Percentiles rank a stretch among this genome's conserved stretches.
Conservation (phyloP, 176 grass and related monocot species). For the Phyllostachys edulis region DNA sequence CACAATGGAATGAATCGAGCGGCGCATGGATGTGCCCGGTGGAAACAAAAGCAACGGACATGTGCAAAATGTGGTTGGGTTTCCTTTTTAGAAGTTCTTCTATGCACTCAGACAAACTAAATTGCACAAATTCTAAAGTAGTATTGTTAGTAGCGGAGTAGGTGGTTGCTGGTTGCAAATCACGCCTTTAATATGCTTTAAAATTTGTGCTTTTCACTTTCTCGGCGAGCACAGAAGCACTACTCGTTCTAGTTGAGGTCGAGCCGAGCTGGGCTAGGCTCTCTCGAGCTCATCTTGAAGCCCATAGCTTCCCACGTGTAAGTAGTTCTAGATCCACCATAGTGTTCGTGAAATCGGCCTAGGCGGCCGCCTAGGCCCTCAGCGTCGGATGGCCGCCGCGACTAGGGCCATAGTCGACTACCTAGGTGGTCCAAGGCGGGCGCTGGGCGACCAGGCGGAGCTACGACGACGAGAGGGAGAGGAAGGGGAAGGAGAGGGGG, state of each 20-base stretch:
- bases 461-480: too few species aligned
- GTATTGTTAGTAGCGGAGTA: neutral
- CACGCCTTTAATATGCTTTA: neutral
- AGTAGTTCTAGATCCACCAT: too few species aligned
- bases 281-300: neutral
- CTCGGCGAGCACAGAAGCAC: neutral
- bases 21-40: neutral
- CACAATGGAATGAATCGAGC: neutral
- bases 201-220: neutral
- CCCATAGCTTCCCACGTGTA: neutral
- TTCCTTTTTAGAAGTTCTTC: neutral
- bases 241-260: neutral
- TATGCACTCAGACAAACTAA: neutral
- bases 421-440: too few species aligned
- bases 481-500: too few species aligned
- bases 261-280: neutral
- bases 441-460: too few species aligned
- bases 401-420: too few species aligned
- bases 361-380: too few species aligned
- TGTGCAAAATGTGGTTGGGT: neutral
- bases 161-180: neutral
- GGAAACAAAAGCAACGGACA: neutral
- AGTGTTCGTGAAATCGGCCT: too few species aligned
- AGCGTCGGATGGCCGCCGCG: too few species aligned
- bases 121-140: neutral